These are phyloP conservation scores for Hansenula sp. DNA, from an alignment of 1,139 yeast species.

Conservation along the genomic window DNA sequence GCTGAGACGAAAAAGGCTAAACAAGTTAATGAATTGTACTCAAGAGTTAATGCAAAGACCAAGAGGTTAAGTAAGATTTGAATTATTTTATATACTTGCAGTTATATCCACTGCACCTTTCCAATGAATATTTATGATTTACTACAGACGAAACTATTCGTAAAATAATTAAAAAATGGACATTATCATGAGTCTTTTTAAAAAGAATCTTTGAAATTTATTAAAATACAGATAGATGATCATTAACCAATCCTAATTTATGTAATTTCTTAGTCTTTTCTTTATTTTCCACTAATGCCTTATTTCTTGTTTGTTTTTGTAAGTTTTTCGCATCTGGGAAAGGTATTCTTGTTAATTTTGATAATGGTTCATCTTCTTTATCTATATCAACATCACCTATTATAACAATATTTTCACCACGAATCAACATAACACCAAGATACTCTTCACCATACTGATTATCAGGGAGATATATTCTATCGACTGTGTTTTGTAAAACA, in stretches of 20 bases:
- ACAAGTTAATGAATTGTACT: constrained; percentile 16
- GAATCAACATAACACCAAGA: constrained; percentile 81
- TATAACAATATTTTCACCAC: constrained; percentile 98
- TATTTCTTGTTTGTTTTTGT: constrained; percentile 35
- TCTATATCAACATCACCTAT: constrained; percentile 93
- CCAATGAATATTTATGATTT: too few species aligned
- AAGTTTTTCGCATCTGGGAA: constrained; percentile 56
- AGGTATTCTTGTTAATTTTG: constrained; percentile 51
- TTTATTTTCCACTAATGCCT: constrained; percentile 39
- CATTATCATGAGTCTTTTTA: background rate
- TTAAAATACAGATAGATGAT: constrained; percentile 18
- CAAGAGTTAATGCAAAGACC: constrained; percentile 14
- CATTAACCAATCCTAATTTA: constrained; percentile 53
- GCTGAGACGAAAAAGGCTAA: constrained; percentile 26
- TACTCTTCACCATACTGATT: constrained; percentile 64
- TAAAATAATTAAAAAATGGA: background rate
- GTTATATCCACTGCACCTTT: too few species aligned
- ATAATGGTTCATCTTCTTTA: constrained; percentile 70
- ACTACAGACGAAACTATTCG: too few species aligned
- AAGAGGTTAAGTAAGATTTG: constrained; percentile 17
- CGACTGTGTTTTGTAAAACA: constrained; percentile 87
- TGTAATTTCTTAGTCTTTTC: constrained; percentile 45
- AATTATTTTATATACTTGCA: background rate
- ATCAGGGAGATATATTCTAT: constrained; percentile 67
- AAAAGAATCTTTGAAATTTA: background rate